Evolutionary conservation across 805 yeast species (phyloP).

Genomic region (Grigorovia jiainica): DNA sequence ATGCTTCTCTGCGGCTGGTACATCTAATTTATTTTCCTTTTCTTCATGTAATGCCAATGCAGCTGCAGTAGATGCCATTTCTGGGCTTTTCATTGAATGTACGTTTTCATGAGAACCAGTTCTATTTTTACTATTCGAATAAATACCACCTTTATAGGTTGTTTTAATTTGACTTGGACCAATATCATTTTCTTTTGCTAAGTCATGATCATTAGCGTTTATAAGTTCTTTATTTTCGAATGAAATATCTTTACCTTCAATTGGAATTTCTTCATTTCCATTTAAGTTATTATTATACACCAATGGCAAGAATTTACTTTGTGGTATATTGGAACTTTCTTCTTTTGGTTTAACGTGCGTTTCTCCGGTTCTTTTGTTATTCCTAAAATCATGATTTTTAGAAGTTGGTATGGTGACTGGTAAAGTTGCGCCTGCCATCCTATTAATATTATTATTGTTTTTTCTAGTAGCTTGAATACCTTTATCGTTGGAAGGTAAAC

Average conservation of each 20-base stretch:
- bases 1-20: background rate
- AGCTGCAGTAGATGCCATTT: background rate
- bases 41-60: background rate
- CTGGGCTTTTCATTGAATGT: background rate
- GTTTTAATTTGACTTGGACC: too few species aligned
- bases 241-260: background rate
- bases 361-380: too few species aligned
- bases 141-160: too few species aligned
- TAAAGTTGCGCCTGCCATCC: slow-evolving; percentile 29
- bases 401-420: slow-evolving; percentile 28
- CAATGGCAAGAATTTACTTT: too few species aligned
- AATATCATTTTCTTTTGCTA: too few species aligned
- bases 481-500: too few species aligned
- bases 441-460: slow-evolving; percentile 7
- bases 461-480: background rate
- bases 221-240: too few species aligned
- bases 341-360: background rate
- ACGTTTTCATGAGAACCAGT: too few species aligned
- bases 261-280: background rate
- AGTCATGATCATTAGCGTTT: too few species aligned
- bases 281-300: background rate
- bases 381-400: slow-evolving; percentile 17
- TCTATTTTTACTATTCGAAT: too few species aligned
- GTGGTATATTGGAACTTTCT: background rate
- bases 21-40: background rate